A percentile compares a stretch with the other conserved stretches of the same genome.
phyloP scores from a whole-genome alignment of 208 protist genomes.

The Leishmania tarentolae region DNA sequence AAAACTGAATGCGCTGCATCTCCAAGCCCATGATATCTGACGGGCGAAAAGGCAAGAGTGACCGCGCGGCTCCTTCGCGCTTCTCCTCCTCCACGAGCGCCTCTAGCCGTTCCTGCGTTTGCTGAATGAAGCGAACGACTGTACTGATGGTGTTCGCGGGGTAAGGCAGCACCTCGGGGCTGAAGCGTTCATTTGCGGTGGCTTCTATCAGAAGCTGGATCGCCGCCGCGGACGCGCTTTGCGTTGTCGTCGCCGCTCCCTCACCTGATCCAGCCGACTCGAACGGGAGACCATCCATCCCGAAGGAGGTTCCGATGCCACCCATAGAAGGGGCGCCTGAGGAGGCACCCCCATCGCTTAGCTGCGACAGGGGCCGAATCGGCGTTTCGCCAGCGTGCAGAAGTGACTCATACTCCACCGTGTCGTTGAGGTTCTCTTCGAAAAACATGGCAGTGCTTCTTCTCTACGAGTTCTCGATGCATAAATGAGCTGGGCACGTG shows the following conservation, averaged over 20 bases:
- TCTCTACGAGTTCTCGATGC: neutral
- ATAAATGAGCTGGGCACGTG: neutral
- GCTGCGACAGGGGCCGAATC: slow-evolving; percentile 16
- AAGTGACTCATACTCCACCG: slow-evolving; percentile 34
- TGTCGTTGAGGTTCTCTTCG: slow-evolving; percentile 64
- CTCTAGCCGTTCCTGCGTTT: slow-evolving; percentile 42
- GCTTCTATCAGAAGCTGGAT: slow-evolving; percentile 69
- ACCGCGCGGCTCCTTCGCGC: slow-evolving; percentile 31
- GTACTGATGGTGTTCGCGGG: slow-evolving; percentile 54
- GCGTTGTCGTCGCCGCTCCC: neutral
- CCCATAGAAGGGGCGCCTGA: slow-evolving; percentile 18
- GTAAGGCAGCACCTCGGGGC: slow-evolving; percentile 84
- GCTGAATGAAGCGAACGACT: slow-evolving; percentile 47
- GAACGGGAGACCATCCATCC: slow-evolving; percentile 9
- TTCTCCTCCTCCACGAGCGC: slow-evolving; percentile 53
- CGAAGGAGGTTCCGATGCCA: slow-evolving; percentile 5
- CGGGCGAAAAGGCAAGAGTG: slow-evolving; percentile 78
- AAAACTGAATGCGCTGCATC: slow-evolving; percentile 83
- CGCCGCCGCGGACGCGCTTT: slow-evolving; percentile 7
- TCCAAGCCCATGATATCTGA: slow-evolving; percentile 80
- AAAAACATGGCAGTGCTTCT: slow-evolving; percentile 55
- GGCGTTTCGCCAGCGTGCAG: neutral
- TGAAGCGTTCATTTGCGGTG: slow-evolving; percentile 77
- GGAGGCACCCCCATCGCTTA: slow-evolving; percentile 29
- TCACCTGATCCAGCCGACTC: neutral